Evolutionary conservation across 805 yeast species (phyloP).

Genomic region (Starmerella lactis-condensi): DNA sequence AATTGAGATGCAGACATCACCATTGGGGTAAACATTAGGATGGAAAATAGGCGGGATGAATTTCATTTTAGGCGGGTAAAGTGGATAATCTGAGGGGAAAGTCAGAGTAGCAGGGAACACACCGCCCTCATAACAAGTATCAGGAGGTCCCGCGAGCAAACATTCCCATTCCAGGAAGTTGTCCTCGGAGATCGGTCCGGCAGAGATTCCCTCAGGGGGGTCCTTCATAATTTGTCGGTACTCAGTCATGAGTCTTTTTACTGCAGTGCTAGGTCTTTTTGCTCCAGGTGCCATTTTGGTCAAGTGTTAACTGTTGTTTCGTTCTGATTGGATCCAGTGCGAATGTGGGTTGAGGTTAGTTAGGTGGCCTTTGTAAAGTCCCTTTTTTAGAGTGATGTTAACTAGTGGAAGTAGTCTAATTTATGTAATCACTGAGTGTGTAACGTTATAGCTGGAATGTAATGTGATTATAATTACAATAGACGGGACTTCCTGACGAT

Average conservation of each 20-base stretch:
- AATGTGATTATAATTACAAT: too few species aligned
- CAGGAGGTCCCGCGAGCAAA: conserved; percentile 64
- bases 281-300: too few species aligned
- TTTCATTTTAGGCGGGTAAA: conserved; percentile 59
- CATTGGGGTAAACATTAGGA: conserved; percentile 85
- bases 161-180: conserved; percentile 72
- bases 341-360: too few species aligned
- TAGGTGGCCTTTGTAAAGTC: too few species aligned
- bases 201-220: conserved; percentile 88
- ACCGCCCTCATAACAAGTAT: conserved; percentile 72
- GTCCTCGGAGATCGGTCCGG: conserved; percentile 69
- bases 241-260: conserved; percentile 69
- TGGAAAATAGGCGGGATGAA: conserved; percentile 73
- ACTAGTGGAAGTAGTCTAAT: too few species aligned
- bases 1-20: conserved; percentile 89
- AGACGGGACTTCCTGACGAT: too few species aligned
- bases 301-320: too few species aligned
- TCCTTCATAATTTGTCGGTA: conserved; percentile 69
- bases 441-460: too few species aligned
- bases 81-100: conserved; percentile 67
- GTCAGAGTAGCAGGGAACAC: conserved; percentile 58
- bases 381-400: too few species aligned
- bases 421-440: too few species aligned
- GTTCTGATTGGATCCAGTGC: too few species aligned
- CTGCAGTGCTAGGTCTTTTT: conserved; percentile 47